Conservation (phyloP, 371 early-diverging fungal species). For the Catenaria anguillulae region DNA sequence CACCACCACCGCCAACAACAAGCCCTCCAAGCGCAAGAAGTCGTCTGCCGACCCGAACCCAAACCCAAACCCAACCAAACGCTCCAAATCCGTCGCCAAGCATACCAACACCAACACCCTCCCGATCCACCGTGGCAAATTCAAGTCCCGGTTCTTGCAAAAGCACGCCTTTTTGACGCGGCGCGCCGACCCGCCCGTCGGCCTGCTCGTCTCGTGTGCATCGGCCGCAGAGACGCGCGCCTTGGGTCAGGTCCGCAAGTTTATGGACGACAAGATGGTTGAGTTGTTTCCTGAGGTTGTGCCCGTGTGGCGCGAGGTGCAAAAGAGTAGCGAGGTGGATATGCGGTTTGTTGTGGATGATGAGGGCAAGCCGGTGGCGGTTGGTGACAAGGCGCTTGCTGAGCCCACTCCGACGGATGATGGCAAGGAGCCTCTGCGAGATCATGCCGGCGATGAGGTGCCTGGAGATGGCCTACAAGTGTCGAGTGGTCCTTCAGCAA, state of each 20-base stretch:
- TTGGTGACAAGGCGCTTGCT: too few relatives aligned
- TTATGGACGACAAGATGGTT: neutral
- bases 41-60: too few relatives aligned
- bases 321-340: neutral
- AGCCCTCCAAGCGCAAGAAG: too few relatives aligned
- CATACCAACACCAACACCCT: conserved; percentile 8
- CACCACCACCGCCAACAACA: too few relatives aligned
- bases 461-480: too few relatives aligned
- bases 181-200: neutral
- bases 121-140: conserved; percentile 14
- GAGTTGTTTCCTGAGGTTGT: neutral
- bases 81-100: neutral
- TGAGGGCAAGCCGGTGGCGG: neutral
- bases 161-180: conserved; percentile 13
- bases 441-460: too few relatives aligned
- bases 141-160: conserved; percentile 14
- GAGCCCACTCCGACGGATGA: too few relatives aligned
- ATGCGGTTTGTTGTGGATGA: neutral
- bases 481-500: too few relatives aligned
- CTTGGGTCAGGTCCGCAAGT: conserved; percentile 10
- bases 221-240: conserved; percentile 3
- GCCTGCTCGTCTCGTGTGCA: neutral
- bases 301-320: too few relatives aligned
- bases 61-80: neutral
- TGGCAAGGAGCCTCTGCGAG: too few relatives aligned